Base-by-base conservation (phyloP, 1,284 basidiomycete genomes). In the Marasmius fiardii region DNA sequence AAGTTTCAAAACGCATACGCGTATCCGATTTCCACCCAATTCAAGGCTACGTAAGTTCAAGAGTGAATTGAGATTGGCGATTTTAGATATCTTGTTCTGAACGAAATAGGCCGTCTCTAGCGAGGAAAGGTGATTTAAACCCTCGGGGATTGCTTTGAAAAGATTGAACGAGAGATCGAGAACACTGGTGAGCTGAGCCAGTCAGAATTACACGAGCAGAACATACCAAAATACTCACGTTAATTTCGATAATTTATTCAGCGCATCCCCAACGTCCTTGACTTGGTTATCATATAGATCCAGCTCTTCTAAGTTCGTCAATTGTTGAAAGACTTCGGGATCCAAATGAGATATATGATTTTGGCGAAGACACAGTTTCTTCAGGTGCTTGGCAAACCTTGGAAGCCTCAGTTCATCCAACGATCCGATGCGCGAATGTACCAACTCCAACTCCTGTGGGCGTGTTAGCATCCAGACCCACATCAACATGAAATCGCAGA, bases 91-190 rank as follows among this genome's bases (percentile, higher is more conserved):
- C 73, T 92, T 92, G 75, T 99, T 98, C 72, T 99, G 96, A 1
- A 99, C 93, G 64, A 99, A 93, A 73, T 94, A 99, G 21, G 97
- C 78, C 0, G 91, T 92, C 51, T 81, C 75, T 31, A 97, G 78
- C 2, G 83, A 80, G 2, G 74, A 75, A 1, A 95, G 74, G 51
- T 77, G 71, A 7, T 77, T 72, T 18, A 92, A 68, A 4, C 76
- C 74, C 37, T 86, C 81, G 0, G 94, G 92, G 33, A 93, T 74
- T 14, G 77, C 70, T 56, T 85, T 82, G 55, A 98, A 75, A 49
- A 96, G 81, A 74, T 99, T 99, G 82, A 98, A 99, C 1, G 95
- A 98, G 31, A 98, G 75, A 74, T 99, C 97, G 48, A 99, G 77
- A 2, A 83, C 77, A 45, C 95, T 97, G 44, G 54, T 43, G 59